Base-by-base conservation (phyloP, 352 stramenopile genomes). In the Phytopythium vexans region DNA sequence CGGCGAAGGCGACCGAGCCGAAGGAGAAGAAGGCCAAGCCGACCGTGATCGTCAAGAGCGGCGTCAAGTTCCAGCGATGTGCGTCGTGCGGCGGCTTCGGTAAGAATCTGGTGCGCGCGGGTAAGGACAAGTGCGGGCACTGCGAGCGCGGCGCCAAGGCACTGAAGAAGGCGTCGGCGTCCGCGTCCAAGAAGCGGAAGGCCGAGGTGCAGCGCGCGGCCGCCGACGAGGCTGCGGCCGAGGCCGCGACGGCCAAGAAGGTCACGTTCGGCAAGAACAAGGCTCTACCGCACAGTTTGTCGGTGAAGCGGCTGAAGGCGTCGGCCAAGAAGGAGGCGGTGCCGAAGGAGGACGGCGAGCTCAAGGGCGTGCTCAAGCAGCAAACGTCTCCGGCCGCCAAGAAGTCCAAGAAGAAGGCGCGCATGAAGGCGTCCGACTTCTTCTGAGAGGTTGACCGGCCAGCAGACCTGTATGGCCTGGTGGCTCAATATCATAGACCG, bases 181-280 rank as follows among this genome's bases (percentile, higher is more conserved):
- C 57, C 6, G 64, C 64, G 43, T 84, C 74, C 37, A 93, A 89
- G 68, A 81, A 80, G 66, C 72, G 75, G 52, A 88, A 89, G 58
- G 75, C 74, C 0, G 72, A 82, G 9, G 64, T 58, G 0, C 60
- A 73, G 12, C 55, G 54, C 12, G 59, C 64, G 10, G 61, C 64
- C 11, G 50, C 56, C n/a, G 68, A 66, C 10, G 62, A 66, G 38
- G 65, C 70, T 11, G 53, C 64, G 21, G 56, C 62, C 45, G 62
- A 75, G 36, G 56, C 53, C 0, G 66, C 69, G 33, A 52, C 60
- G 21, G 64, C 63, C 39, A 92, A 90, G 65, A 91, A 89, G 48
- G 84, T 94, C 62, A 91, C 82, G 41, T 94, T 94, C 54, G 84
- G 84, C 46, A 94, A 89, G 74, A 91, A 85, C 67, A 89, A 89